Conservation (phyloP, 2,329 filamentous ascomycete species). For the Botrytis paeoniae region DNA sequence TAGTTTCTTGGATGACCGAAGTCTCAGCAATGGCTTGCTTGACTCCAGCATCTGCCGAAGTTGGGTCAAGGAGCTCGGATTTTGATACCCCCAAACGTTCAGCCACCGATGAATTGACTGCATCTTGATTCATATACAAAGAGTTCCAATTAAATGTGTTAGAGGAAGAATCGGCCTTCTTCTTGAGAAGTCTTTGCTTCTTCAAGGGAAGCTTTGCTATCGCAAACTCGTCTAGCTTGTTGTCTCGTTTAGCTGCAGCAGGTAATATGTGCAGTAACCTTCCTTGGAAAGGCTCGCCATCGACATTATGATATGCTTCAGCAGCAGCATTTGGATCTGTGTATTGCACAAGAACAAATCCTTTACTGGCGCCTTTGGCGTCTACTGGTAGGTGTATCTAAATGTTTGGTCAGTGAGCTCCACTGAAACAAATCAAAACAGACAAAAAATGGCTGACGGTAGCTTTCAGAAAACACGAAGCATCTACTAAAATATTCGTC, state of each 20-base stretch:
- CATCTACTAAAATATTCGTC: constrained; percentile 99
- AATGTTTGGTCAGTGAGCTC: constrained; percentile 40
- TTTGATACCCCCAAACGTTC: constrained; percentile 85
- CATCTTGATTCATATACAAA: constrained; percentile 98
- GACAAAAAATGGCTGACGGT: constrained; percentile 29
- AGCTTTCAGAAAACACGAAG: constrained; percentile 73
- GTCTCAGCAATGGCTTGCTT: constrained; percentile 98
- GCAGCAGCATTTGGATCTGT: constrained; percentile 68
- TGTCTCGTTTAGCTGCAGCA: constrained; percentile 75
- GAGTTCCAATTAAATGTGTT: constrained; percentile 96
- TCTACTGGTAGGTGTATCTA: constrained; percentile 86
- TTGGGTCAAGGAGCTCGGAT: constrained; percentile 90
- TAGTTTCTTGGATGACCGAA: constrained; percentile 92
- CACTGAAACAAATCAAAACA: constrained; percentile 19
- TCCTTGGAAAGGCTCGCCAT: constrained; percentile 87
- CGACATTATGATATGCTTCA: constrained; percentile 73
- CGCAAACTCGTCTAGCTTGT: constrained; percentile 80
- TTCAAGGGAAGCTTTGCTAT: constrained; percentile 91
- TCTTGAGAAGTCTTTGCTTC: constrained; percentile 87
- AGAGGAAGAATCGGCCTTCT: constrained; percentile 74
- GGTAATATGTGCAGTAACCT: constrained; percentile 88
- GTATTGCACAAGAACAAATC: constrained; percentile 86
- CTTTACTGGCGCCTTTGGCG: constrained; percentile 73
- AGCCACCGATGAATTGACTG: constrained; percentile 86
- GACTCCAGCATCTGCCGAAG: constrained; percentile 87